Evolutionary conservation across 2,329 filamentous ascomycete genomes (phyloP).

Genomic region (Cryphonectria nitschkei): DNA sequence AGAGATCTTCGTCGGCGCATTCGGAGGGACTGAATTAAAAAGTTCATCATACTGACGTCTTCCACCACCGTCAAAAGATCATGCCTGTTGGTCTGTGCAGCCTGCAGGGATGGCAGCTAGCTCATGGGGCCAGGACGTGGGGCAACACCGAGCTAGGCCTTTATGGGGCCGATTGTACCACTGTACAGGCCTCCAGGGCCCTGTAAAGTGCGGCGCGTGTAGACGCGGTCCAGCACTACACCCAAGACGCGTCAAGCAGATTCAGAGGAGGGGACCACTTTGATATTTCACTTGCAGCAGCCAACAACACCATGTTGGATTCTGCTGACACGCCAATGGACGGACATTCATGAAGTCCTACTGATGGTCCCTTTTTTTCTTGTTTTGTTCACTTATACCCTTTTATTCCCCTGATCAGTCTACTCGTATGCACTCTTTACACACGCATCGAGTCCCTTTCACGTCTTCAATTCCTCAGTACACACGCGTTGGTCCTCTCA

Average conservation of each 20-base stretch:
- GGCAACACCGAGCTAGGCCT: background rate
- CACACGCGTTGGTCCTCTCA: conserved; percentile 12
- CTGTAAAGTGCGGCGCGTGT: conserved; percentile 22
- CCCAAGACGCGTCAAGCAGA: conserved; percentile 28
- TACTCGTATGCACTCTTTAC: background rate
- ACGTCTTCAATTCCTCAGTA: background rate
- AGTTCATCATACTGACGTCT: conserved; percentile 3
- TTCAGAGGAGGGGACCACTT: conserved; percentile 18
- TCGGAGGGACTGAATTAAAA: background rate
- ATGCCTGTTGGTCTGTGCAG: conserved; percentile 25
- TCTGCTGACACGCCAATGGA: conserved; percentile 15
- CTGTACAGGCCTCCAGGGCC: background rate
- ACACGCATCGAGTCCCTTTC: background rate
- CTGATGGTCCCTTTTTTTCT: conserved; percentile 4
- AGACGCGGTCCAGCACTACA: conserved; percentile 25
- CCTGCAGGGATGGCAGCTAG: conserved; percentile 24
- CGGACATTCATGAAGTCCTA: conserved; percentile 16
- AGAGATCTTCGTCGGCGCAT: background rate
- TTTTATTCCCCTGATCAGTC: background rate
- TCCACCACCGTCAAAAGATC: conserved; percentile 1
- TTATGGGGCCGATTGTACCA: background rate
- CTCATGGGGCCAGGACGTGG: conserved; percentile 1
- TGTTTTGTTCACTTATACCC: background rate
- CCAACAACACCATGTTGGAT: conserved; percentile 22
- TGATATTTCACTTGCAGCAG: conserved; percentile 18